Base-by-base conservation (phyloP, 345 rosid species). In the Camelina hispida region DNA sequence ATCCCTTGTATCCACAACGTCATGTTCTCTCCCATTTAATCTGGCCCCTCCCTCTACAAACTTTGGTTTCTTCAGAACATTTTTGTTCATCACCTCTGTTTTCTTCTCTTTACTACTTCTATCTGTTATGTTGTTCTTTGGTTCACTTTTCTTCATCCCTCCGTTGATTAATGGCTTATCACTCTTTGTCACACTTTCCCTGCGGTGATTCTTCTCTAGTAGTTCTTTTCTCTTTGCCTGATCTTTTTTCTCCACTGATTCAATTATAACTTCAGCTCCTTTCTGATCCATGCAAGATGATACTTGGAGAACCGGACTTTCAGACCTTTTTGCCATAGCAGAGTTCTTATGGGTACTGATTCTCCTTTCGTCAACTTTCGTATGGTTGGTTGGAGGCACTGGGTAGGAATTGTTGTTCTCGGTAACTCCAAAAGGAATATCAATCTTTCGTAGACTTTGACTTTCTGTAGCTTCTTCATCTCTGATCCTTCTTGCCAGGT, bases 401-500 rank as follows among this genome's bases (percentile, higher is more conserved):
- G 34, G 57, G 54, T 40, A 63, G 56, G 52, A 51, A 62, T 22
- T 35, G 50, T 46, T 64, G 62, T n/a, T 67, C 63, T 76, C 78
- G n/a, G 56, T 62, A 56, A 72, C 42, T 79, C 70, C 76, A 74
- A 67, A 62, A 20, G 79, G 25, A 68, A 60, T 64, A 72, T 22
- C 30, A 70, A 28, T 25, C 55, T 67, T 75, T 52, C n/a, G 62
- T 9, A 35, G 42, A 48, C 76, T 79, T 75, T 78, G 84, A 70
- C 82, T 79, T 35, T 85, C 87, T 20, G 79, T 81, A 53, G 86
- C 90, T 79, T 57, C 54, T 58, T 81, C 91, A 80, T 78, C 70
- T 62, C 72, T 79, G 77, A 80, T 81, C 79, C 91, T 85, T 81
- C 71, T 84, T 35, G 80, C 84, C 84, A 85, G 73, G 77, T 88